Evolutionary conservation across 768 basidiomycete genomes (phyloP), one percentile per base, ranked within the genome.

Genomic region (Candolleomyces eurysporus): DNA sequence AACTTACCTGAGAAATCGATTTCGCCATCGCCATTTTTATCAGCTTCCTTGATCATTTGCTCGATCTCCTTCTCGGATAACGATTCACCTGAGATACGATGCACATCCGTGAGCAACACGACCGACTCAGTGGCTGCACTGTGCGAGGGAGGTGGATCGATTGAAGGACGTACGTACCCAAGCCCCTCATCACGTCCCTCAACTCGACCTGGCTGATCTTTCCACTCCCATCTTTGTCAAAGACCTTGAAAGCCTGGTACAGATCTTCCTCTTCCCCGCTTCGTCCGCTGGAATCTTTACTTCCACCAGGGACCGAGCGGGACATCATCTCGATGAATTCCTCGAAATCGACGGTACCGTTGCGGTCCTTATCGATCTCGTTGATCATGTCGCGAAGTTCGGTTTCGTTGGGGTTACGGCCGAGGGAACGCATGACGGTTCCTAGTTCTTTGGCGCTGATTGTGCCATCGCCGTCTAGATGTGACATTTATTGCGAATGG

Each of bases 151-250:
- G 30, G 45, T 46, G 57, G 6, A 40, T 51, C 11, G 19, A 54
- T 54, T 2, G 42, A 16, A 40, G 45, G 54, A 21, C 21, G 13
- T 66, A 21, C 21, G 13, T 66, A 91, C 93, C 91, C 61, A 97
- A 82, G 72, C 87, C 93, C 64, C 84, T 90, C 96, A 98, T 96
- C 67, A 97, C 93, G 68, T 91, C 88, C 71, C 89, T 83, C 73
- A 97, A 75, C 80, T 98, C 96, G 2, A 87, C 87, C 5, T 91
- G 86, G 40, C 83, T 89, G 76, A 98, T 97, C 70, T 81, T 91
- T 17, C 95, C 96, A 68, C 94, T 95, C 13, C 91, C 91, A 70
- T 98, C 93, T 84, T 93, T 95, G 77, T 98, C 96, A 69, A 97
- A 97, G 58, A 94, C 93, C 76, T 91, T 91, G 86, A 98, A 98